Conservation (phyloP, 2,329 filamentous ascomycete species). For the Penicillium hesseltinei region DNA sequence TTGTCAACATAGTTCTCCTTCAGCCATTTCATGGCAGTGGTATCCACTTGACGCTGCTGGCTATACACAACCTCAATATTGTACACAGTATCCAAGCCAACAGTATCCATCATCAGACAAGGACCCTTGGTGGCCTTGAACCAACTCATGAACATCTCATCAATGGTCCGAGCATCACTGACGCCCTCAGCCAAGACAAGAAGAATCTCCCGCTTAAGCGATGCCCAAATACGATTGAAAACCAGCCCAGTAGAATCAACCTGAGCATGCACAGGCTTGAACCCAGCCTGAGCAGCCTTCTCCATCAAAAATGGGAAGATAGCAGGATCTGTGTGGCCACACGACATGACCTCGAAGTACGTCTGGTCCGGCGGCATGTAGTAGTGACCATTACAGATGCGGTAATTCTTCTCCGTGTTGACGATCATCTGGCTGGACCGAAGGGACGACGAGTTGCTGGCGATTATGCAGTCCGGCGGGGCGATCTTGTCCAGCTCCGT, state of each 20-base stretch:
- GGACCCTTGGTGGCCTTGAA: conserved; percentile 21
- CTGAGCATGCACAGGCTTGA: conserved; percentile 17
- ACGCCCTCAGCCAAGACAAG: conserved; percentile 19
- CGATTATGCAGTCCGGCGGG: conserved; percentile 15
- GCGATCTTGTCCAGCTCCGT: conserved; percentile 14
- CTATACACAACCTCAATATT: conserved; percentile 21
- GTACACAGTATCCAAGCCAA: conserved; percentile 25
- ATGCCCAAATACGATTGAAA: conserved; percentile 23
- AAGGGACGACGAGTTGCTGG: conserved; percentile 21
- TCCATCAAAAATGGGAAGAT: conserved; percentile 22
- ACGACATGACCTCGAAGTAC: conserved; percentile 21
- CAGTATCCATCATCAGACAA: conserved; percentile 24
- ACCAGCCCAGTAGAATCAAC: conserved; percentile 18
- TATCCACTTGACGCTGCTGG: conserved; percentile 8
- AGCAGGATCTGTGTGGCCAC: conserved; percentile 17
- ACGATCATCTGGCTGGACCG: conserved; percentile 19
- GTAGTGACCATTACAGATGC: conserved; percentile 23
- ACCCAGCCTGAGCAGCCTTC: conserved; percentile 16
- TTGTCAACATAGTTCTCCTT: conserved; percentile 20
- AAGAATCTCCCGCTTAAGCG: conserved; percentile 20
- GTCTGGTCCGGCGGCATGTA: conserved; percentile 24
- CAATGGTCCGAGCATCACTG: conserved; percentile 18
- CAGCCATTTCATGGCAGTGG: conserved; percentile 17
- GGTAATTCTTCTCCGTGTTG: conserved; percentile 20
- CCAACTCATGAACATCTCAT: conserved; percentile 24